Evolutionary conservation across 768 basidiomycete species (phyloP).

Genomic region (Leccinum longicurvipes): DNA sequence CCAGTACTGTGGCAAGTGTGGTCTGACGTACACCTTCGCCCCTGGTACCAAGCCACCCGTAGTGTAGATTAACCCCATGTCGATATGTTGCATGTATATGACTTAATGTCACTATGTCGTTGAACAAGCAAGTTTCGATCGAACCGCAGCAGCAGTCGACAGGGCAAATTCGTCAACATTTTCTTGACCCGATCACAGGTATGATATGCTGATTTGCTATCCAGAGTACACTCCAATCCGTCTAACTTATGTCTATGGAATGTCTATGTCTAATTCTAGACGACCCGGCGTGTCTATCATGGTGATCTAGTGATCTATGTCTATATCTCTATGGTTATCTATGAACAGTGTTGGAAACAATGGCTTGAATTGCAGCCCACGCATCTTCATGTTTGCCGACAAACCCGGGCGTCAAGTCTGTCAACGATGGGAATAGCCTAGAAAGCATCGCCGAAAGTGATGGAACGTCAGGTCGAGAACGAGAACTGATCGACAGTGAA

Average conservation of each 20-base stretch:
- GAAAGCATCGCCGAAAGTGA: constrained; percentile 31
- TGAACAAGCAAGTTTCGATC: not conserved
- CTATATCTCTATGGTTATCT: not conserved
- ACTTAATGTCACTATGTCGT: constrained; percentile 4
- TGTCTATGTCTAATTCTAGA: not conserved
- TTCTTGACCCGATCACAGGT: not conserved
- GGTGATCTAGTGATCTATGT: no score
- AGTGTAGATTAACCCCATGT: constrained; percentile 39
- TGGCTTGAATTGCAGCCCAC: constrained; percentile 22
- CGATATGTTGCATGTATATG: constrained; percentile 13
- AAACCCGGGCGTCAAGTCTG: constrained; percentile 34
- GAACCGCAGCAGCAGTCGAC: not conserved
- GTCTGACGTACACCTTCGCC: constrained; percentile 81
- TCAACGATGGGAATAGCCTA: constrained; percentile 39
- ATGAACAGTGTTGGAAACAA: constrained; percentile 1
- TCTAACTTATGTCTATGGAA: constrained; percentile 1
- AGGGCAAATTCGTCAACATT: not conserved
- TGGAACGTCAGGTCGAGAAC: constrained; percentile 26
- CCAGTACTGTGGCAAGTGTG: constrained; percentile 97
- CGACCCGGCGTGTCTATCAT: not conserved
- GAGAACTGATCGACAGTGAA: constrained; percentile 35
- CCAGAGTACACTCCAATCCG: not conserved
- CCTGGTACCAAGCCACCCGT: constrained; percentile 77
- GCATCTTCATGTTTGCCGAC: constrained; percentile 29
- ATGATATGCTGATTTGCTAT: not conserved